These are phyloP conservation scores for Sinapis alba DNA, from an alignment of 441 rosid genomes.

Conservation along the genomic window DNA sequence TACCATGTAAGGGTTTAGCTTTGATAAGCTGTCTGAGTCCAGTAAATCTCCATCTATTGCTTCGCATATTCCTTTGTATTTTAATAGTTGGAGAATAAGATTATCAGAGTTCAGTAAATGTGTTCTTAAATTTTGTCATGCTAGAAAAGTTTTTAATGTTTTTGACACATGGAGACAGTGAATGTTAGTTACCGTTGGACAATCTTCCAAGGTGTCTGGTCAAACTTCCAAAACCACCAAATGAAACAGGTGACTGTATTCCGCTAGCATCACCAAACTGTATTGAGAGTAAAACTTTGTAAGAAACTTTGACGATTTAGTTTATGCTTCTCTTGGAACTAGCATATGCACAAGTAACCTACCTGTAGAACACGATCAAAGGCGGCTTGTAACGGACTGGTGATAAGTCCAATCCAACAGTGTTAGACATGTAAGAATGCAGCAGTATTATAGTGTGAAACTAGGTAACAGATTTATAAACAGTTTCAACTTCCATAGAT, in stretches of 20 bases:
- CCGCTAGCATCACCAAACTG: slow-evolving; percentile 99
- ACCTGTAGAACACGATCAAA: slow-evolving; percentile 95
- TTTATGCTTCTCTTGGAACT: not conserved
- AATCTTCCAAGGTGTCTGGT: slow-evolving; percentile 91
- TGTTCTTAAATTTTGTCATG: not conserved
- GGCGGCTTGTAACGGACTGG: slow-evolving; percentile 93
- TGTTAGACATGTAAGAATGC: slow-evolving; percentile 47
- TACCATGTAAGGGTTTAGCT: slow-evolving; percentile 96
- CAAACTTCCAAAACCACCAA: slow-evolving; percentile 99
- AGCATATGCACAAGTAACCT: slow-evolving; percentile 9
- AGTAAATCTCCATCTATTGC: slow-evolving; percentile 77
- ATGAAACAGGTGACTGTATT: slow-evolving; percentile 97
- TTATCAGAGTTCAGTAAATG: not conserved
- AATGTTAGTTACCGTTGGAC: slow-evolving; percentile 61
- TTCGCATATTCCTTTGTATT: slow-evolving; percentile 68
- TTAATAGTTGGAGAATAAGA: not conserved
- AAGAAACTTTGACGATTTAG: slow-evolving; percentile 27
- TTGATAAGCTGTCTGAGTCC: slow-evolving; percentile 74
- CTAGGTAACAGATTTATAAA: slow-evolving; percentile 25
- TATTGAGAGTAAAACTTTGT: slow-evolving; percentile 38
- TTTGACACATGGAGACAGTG: not conserved
- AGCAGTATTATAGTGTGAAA: slow-evolving; percentile 33
- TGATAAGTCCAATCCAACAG: slow-evolving; percentile 51
- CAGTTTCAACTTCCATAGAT: slow-evolving; percentile 5
- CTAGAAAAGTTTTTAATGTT: not conserved